A percentile compares a stretch with the other conserved stretches of the same genome.
These are phyloP conservation scores for Psilocybe tampanensis DNA, from an alignment of 768 basidiomycete species.

Conservation along the genomic window DNA sequence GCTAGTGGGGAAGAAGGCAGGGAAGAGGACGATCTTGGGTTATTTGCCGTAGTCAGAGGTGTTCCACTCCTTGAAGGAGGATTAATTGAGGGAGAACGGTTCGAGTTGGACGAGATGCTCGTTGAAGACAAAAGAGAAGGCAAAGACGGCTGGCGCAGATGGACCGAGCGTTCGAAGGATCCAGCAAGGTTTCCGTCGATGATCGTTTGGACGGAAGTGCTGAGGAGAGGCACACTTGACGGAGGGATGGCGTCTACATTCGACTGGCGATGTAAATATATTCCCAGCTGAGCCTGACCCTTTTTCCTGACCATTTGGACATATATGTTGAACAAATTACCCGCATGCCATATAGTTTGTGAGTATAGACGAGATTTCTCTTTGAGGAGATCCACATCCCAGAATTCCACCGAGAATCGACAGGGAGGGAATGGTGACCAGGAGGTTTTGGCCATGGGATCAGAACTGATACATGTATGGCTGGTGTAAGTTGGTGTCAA, in stretches of 20 bases:
- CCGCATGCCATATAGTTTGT: conserved; percentile 88
- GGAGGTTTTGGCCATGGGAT: conserved; percentile 45
- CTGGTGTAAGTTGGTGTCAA: conserved; percentile 45
- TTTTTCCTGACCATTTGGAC: conserved; percentile 90
- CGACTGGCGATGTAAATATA: conserved; percentile 88
- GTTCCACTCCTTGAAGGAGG: conserved; percentile 48
- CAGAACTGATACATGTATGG: conserved; percentile 41
- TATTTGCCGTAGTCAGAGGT: conserved; percentile 20
- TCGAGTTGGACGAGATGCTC: conserved; percentile 28
- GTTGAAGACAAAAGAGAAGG: conserved; percentile 23
- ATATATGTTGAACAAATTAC: conserved; percentile 86
- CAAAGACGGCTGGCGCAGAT: conserved; percentile 33
- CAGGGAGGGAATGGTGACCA: conserved; percentile 81
- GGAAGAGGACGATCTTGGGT: conserved; percentile 22
- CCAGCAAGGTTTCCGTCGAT: conserved; percentile 8
- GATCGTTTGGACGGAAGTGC: background rate
- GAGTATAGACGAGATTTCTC: conserved; percentile 87
- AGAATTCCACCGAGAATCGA: conserved; percentile 89
- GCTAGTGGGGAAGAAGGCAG: conserved; percentile 26
- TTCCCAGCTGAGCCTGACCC: conserved; percentile 70
- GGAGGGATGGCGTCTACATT: conserved; percentile 78
- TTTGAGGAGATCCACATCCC: conserved; percentile 77
- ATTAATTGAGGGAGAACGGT: conserved; percentile 48
- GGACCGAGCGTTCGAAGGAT: conserved; percentile 8
- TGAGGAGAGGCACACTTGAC: conserved; percentile 53